These are phyloP conservation scores for Podospora comata DNA, from an alignment of 495 filamentous ascomycete genomes.

Conservation along the genomic window DNA sequence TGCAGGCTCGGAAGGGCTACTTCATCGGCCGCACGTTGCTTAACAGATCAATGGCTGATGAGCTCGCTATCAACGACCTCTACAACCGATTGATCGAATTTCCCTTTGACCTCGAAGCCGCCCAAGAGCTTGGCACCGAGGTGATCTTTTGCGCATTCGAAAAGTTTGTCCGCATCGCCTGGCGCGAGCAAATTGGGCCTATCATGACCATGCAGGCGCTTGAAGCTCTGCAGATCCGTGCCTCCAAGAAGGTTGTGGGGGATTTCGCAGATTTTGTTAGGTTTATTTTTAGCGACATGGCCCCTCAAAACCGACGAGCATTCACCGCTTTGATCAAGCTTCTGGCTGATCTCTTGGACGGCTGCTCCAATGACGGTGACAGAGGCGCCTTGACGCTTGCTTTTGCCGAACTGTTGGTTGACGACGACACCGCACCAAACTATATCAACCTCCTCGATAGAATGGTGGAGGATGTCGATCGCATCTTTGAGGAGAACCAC, in stretches of 20 bases:
- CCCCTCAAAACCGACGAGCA: constrained; percentile 88
- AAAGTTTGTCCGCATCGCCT: constrained; percentile 85
- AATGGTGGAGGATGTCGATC: constrained; percentile 86
- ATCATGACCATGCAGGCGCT: constrained; percentile 65
- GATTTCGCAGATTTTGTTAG: constrained; percentile 88
- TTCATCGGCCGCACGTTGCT: constrained; percentile 73
- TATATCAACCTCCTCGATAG: constrained; percentile 90
- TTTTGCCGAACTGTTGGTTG: constrained; percentile 83
- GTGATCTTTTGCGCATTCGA: constrained; percentile 93
- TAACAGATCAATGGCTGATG: constrained; percentile 66
- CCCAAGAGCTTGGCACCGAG: constrained; percentile 75
- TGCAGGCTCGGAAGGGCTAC: constrained; percentile 81
- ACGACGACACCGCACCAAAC: constrained; percentile 70
- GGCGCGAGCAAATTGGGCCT: constrained; percentile 83
- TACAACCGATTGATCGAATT: constrained; percentile 85
- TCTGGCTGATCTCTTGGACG: constrained; percentile 83
- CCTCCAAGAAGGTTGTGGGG: constrained; percentile 65
- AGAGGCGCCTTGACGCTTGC: constrained; percentile 84
- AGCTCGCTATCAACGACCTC: constrained; percentile 80
- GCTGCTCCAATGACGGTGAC: constrained; percentile 91
- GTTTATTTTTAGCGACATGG: constrained; percentile 70
- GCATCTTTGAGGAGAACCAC: constrained; percentile 69
- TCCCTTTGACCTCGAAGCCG: constrained; percentile 67
- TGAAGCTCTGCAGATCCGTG: constrained; percentile 67
- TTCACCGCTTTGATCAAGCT: constrained; percentile 81